Base-by-base conservation (phyloP, 2,329 filamentous ascomycete genomes). In the Aspergillus japonicus region DNA sequence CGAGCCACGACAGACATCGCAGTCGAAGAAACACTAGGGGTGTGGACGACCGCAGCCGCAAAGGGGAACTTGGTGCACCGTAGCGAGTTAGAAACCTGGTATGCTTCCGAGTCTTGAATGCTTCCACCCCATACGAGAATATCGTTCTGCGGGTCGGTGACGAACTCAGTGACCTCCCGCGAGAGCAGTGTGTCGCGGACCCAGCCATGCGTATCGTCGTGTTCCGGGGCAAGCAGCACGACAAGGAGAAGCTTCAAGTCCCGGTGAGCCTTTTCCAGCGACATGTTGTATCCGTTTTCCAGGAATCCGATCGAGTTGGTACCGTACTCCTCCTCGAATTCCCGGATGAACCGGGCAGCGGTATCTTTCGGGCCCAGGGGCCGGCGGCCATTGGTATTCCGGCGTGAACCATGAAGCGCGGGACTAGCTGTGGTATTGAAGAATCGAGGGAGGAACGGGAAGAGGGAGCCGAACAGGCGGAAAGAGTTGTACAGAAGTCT, bases 251-350 rank as follows among this genome's bases (percentile, higher is more conserved):
- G 96, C 72, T 96, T 96, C 57, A 97, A 83, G 39, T 98, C 92
- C 66, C 87, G 88, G 80, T 98, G 97, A 5, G 94, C 92, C 42
- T 89, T 78, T 71, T 99, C 95, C 63, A 96, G 86, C 0, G 93
- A 92, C 76, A 96, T 90, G 5, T 96, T 93, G 71, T 98, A 95
- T 4, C 94, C 92, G 54, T 89, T 90, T 71, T 97, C 93, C 66
- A 89, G 87, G 74, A 96, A 96, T 0, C 89, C 88, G 4, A 98
- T 77, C 4, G 72, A 61, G 51, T 78, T 71, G 19, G 82, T 78
- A 0, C 92, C 92, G 71, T 97, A 95, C 69, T 96, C 91, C 76
- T 99, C 95, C 69, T 96, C 92, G 66, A 99, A 96, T 68, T 98
- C 93, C 8, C 94, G 86, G 70, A 91, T 90, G 74, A 98, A 96